These are phyloP conservation scores for Corniculantispora saksenae DNA, from an alignment of 2,329 filamentous ascomycete genomes.

Conservation along the genomic window DNA sequence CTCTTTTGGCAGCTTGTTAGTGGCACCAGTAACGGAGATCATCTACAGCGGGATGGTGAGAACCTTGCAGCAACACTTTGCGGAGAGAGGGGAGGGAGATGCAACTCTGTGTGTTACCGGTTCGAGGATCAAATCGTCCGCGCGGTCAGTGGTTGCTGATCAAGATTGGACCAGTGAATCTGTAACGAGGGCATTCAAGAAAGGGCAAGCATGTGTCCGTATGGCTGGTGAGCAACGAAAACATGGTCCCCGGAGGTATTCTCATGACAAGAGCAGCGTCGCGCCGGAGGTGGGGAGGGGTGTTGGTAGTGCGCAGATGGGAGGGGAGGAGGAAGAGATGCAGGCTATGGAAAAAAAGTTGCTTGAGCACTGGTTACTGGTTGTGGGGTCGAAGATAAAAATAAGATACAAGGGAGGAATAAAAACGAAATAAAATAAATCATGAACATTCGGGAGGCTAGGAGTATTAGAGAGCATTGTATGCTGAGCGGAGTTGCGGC, in stretches of 20 bases:
- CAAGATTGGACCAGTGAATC: conserved; percentile 11
- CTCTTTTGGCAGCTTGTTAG: neutral
- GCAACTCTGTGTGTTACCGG: neutral
- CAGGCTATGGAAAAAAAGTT: neutral
- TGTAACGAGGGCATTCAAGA: neutral
- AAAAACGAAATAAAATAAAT: neutral
- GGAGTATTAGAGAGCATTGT: too few species aligned
- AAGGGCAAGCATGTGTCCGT: neutral
- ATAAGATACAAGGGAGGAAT: neutral
- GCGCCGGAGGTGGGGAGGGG: conserved; percentile 7
- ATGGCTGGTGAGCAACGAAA: neutral
- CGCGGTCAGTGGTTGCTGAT: neutral
- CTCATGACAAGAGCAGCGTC: conserved; percentile 16
- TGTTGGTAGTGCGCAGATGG: neutral
- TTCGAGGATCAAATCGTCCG: neutral
- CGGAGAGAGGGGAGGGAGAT: neutral
- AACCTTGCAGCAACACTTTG: neutral
- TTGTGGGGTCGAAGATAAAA: neutral
- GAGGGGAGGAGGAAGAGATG: neutral
- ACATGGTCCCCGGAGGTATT: neutral
- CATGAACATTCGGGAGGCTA: too few species aligned
- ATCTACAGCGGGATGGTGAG: neutral
- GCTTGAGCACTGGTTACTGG: neutral
- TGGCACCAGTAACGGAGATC: neutral
- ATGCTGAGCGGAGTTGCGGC: neutral